phyloP scores from a whole-genome alignment of 495 filamentous ascomycete species.

The Platismatia glauca region DNA sequence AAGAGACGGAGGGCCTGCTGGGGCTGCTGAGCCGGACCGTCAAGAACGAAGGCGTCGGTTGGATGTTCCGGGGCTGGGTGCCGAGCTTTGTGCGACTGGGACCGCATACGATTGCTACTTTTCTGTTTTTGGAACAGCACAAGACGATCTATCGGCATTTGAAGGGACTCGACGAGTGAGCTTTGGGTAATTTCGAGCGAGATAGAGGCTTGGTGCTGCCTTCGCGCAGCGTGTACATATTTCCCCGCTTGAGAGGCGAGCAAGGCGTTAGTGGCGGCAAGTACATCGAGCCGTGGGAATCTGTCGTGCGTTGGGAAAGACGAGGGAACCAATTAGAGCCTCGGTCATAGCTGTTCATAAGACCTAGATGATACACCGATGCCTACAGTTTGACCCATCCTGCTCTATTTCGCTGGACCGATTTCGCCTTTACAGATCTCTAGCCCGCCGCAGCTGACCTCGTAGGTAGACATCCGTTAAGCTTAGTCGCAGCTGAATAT shows the following conservation, averaged over 20 bases:
- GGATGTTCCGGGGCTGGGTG: conserved; percentile 98
- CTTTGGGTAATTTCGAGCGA: not conserved
- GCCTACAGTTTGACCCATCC: not conserved
- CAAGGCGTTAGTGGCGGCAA: conserved; percentile 5
- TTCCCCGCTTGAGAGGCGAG: not conserved
- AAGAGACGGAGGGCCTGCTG: conserved; percentile 48
- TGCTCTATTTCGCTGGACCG: no score
- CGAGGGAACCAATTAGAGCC: not conserved
- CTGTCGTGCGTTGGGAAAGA: not conserved
- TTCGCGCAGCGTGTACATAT: not conserved
- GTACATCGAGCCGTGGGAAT: not conserved
- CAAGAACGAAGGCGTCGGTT: conserved; percentile 66
- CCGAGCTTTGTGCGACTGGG: conserved; percentile 90
- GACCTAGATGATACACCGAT: not conserved
- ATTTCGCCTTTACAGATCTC: no score
- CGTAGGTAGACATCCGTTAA: no score
- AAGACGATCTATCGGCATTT: conserved; percentile 45
- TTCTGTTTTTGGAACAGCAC: conserved; percentile 84
- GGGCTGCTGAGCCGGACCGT: conserved; percentile 58
- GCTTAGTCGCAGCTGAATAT: not conserved
- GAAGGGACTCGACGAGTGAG: conserved; percentile 31
- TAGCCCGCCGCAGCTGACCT: no score
- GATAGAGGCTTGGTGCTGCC: not conserved
- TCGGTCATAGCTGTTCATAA: not conserved
- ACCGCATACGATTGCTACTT: conserved; percentile 89